Percentiles rank a stretch among this genome's conserved stretches.
Evolutionary conservation across 208 protist species (phyloP).

Genomic region (Leptomonas pyrrhocoris): DNA sequence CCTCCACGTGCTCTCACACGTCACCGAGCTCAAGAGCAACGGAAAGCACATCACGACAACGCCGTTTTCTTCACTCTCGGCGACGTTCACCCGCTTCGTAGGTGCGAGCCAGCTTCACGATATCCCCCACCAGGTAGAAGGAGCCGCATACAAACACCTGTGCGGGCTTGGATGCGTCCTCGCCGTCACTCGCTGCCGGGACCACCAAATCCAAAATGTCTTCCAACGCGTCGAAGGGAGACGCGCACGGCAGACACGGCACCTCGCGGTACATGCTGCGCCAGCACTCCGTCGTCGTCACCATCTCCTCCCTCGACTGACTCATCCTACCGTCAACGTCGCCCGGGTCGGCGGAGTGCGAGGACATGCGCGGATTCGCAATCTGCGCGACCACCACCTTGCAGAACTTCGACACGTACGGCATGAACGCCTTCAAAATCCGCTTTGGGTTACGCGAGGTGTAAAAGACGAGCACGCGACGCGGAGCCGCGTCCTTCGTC

Average conservation of each 20-base stretch:
- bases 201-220: constrained; percentile 64
- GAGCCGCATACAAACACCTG: constrained; percentile 88
- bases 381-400: constrained; percentile 72
- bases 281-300: constrained; percentile 59
- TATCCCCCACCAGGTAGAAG: constrained; percentile 81
- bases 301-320: constrained; percentile 39
- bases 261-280: constrained; percentile 72
- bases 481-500: constrained; percentile 41
- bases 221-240: constrained; percentile 55
- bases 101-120: constrained; percentile 51
- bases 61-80: background rate
- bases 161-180: constrained; percentile 66
- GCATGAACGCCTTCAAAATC: constrained; percentile 84
- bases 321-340: constrained; percentile 35
- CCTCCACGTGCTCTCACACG: too few species aligned
- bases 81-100: constrained; percentile 31
- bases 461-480: constrained; percentile 83
- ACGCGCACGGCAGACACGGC: constrained; percentile 57
- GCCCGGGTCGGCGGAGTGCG: constrained; percentile 34
- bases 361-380: constrained; percentile 48
- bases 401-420: constrained; percentile 57
- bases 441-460: constrained; percentile 61
- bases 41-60: too few species aligned
- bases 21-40: too few species aligned
- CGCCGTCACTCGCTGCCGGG: constrained; percentile 45